These are phyloP conservation scores for Rhytidiadelphus loreus DNA, from an alignment of 225 moss, liverwort and hornwort genomes.

Conservation along the genomic window DNA sequence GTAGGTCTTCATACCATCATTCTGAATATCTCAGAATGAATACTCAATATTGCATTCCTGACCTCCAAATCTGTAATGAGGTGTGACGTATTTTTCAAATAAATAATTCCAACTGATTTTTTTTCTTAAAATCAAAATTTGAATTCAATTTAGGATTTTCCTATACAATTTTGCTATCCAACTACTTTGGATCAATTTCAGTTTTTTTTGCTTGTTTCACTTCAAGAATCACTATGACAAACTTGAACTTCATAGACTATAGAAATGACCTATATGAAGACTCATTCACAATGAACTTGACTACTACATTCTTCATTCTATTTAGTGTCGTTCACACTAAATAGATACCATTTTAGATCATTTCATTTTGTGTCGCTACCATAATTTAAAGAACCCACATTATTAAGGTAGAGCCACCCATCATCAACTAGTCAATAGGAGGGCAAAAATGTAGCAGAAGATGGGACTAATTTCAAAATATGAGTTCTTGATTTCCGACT, in stretches of 20 bases:
- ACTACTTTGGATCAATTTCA: background rate
- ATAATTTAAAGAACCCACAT: fast-evolving
- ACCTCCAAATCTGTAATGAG: background rate
- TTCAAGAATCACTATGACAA: background rate
- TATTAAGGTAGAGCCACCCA: no score
- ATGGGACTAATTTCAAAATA: no score
- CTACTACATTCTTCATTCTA: background rate
- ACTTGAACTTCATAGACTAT: fast-evolving
- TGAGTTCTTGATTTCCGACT: no score
- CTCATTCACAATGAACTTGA: fast-evolving
- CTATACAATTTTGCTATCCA: background rate
- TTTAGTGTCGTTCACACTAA: background rate
- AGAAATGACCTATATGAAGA: fast-evolving
- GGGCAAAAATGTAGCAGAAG: no score
- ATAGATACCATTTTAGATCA: background rate
- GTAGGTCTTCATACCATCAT: fast-evolving
- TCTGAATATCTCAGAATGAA: background rate
- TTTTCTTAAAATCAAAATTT: background rate
- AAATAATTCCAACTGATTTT: background rate
- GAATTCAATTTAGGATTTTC: fast-evolving
- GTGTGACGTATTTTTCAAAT: background rate
- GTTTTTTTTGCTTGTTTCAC: background rate
- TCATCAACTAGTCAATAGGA: no score
- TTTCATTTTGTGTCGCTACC: fast-evolving
- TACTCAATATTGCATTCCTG: background rate